Base-by-base conservation (phyloP, 2,329 filamentous ascomycete genomes). In the Botrytis fabae region DNA sequence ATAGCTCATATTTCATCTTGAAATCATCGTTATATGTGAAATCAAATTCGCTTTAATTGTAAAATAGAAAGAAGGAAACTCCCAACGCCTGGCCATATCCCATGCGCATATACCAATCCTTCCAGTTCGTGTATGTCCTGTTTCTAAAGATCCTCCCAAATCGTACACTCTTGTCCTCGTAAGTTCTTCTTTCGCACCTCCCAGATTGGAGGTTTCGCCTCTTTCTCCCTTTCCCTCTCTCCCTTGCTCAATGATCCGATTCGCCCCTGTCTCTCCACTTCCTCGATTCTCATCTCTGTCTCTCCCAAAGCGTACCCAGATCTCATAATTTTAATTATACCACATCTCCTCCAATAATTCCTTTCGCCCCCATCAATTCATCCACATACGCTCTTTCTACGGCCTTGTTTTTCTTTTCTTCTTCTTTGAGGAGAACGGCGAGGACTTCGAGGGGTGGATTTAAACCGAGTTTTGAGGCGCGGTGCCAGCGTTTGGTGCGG, bases 371-470 rank as follows among this genome's bases (percentile, higher is more conserved):
- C 85, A 87, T 85, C 80, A 88, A 80, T 76, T 90, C 88, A 80
- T 97, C 93, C 77, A 96, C 90, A 79, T 95, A 89, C 35, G 95
- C 93, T 76, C 85, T 86, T 82, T 96, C 88, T 48, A 87, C 82
- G 46, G 84, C 85, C 48, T 81, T 78, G 48, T 86, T 86, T 0
- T 85, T 86, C 73, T 84, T 87, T 8, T 87, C 83, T 79, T 92
- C 89, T 79, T 94, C 91, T 79, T 90, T 91, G 71, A 97, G 79
- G 64, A 98, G 83, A 25, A 98, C 92, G 0, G 94, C 93, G 8
- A 98, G 86, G 5, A 98, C 94, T 82, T 98, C 95, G 40, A 97
- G 87, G 0, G 96, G 95, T 1, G 96, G 96, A 46, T 91, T 87
- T n/a, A 99, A 85, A 4, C 92, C 91, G n/a, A 99, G 85, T 72